Conservation (phyloP, 164 flowering plant genomes). For the Piper betle region DNA sequence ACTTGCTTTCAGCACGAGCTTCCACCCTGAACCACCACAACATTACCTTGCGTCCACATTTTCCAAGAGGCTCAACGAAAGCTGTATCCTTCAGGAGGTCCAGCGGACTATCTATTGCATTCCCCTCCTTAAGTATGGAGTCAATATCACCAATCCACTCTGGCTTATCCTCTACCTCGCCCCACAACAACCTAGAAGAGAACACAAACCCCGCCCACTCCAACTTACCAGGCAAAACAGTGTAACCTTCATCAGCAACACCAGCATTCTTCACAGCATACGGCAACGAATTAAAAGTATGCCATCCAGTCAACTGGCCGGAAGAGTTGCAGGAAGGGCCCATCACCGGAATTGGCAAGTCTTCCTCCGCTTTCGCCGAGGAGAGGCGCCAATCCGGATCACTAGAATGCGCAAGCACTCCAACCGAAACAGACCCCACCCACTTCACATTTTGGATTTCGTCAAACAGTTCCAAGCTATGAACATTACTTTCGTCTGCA, state of each 20-base stretch:
- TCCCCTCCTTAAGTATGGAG: conserved; percentile 21
- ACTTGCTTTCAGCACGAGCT: conserved; percentile 92
- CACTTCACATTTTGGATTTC: conserved; percentile 82
- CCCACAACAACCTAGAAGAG: conserved; percentile 85
- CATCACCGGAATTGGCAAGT: conserved; percentile 52
- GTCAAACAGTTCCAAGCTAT: conserved; percentile 85
- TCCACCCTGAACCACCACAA: conserved; percentile 99
- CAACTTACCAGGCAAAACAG: conserved; percentile 69
- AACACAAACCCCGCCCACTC: conserved; percentile 97
- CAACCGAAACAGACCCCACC: conserved; percentile 88
- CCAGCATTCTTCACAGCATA: conserved; percentile 46
- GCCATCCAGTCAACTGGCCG: conserved; percentile 73
- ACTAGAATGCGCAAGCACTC: conserved; percentile 66
- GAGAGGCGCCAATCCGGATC: conserved; percentile 8
- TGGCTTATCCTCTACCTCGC: conserved; percentile 56
- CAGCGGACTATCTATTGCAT: conserved; percentile 59
- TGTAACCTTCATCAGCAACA: conserved; percentile 55
- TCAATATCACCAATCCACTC: conserved; percentile 70
- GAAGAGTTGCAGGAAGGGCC: conserved; percentile 96
- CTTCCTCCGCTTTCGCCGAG: conserved; percentile 19
- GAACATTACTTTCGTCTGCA: conserved; percentile 95
- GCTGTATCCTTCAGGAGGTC: conserved; percentile 60
- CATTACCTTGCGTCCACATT: conserved; percentile 84
- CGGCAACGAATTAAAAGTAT: conserved; percentile 58
- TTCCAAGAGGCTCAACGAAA: conserved; percentile 83